Percentiles rank a stretch among this genome's conserved stretches.
These are phyloP conservation scores for Wallacemonas rigidus DNA, from an alignment of 208 protist species.

Conservation along the genomic window DNA sequence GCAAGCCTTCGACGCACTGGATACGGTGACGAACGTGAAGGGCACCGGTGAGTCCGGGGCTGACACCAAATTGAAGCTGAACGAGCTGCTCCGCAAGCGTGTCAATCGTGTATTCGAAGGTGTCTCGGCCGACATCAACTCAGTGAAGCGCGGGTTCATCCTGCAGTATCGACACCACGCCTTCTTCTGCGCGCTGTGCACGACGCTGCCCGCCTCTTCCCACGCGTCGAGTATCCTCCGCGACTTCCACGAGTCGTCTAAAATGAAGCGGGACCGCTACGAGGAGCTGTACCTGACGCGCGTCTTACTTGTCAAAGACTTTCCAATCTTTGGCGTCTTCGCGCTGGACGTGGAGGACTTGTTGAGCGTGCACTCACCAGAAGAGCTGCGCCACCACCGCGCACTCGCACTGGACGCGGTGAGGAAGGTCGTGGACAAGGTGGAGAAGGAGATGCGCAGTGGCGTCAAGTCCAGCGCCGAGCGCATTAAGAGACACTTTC, in stretches of 20 bases:
- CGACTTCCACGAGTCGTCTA: constrained; percentile 69
- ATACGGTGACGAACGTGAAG: constrained; percentile 72
- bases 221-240: constrained; percentile 64
- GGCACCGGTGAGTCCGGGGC: constrained; percentile 26
- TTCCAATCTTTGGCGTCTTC: constrained; percentile 80
- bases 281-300: constrained; percentile 88
- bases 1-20: constrained; percentile 80
- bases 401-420: constrained; percentile 70
- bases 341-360: constrained; percentile 80
- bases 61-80: constrained; percentile 53
- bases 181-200: constrained; percentile 89
- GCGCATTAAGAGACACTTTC: constrained; percentile 86
- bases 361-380: constrained; percentile 65
- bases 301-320: constrained; percentile 69
- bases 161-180: constrained; percentile 89
- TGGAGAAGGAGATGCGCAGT: constrained; percentile 71
- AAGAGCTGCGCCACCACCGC: constrained; percentile 86
- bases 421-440: constrained; percentile 42
- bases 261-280: constrained; percentile 74
- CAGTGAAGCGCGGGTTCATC: constrained; percentile 75
- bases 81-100: constrained; percentile 39
- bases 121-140: constrained; percentile 39
- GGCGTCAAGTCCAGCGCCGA: constrained; percentile 63
- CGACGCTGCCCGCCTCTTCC: constrained; percentile 46
- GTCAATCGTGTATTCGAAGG: constrained; percentile 58